Conservation (phyloP, 2,329 filamentous ascomycete species). For the Fusarium fracticaudum region DNA sequence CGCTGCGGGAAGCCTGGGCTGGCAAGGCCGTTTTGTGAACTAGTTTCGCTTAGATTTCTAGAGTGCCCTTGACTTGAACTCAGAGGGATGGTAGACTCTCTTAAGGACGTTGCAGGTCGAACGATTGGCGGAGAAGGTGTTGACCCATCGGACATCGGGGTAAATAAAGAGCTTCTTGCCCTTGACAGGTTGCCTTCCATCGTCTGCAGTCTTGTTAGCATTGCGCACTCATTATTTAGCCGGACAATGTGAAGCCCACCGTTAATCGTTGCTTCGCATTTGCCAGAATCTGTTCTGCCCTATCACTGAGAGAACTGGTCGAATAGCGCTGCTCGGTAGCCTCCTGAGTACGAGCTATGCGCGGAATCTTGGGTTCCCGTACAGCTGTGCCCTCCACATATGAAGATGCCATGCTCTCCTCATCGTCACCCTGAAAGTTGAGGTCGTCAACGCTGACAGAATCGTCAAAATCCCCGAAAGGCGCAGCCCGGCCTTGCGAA, state of each 20-base stretch:
- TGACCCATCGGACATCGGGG: constrained; percentile 58
- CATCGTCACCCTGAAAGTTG: constrained; percentile 73
- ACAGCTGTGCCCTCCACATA: constrained; percentile 59
- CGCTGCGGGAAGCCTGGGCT: constrained; percentile 56
- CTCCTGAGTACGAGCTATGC: constrained; percentile 23
- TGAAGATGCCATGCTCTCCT: constrained; percentile 70
- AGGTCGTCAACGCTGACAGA: constrained; percentile 70
- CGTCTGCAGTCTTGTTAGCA: constrained; percentile 62
- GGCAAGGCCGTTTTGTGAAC: constrained; percentile 43
- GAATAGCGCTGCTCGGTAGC: constrained; percentile 69
- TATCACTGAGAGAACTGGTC: constrained; percentile 78
- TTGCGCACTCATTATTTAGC: background rate
- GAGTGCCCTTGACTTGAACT: constrained; percentile 41
- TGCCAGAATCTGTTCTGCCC: constrained; percentile 89
- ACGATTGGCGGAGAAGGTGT: constrained; percentile 62
- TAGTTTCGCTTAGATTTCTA: constrained; percentile 48
- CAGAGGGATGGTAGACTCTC: constrained; percentile 29
- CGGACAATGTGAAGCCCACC: constrained; percentile 61
- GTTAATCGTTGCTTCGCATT: constrained; percentile 91
- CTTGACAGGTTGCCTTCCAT: constrained; percentile 93
- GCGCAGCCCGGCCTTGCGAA: constrained; percentile 57
- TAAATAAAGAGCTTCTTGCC: constrained; percentile 73
- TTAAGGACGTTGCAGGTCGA: constrained; percentile 40
- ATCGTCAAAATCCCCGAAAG: constrained; percentile 71
- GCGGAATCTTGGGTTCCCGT: constrained; percentile 26